Conservation (phyloP, 805 yeast species). For the Cyberlindnera misumaiensis region DNA sequence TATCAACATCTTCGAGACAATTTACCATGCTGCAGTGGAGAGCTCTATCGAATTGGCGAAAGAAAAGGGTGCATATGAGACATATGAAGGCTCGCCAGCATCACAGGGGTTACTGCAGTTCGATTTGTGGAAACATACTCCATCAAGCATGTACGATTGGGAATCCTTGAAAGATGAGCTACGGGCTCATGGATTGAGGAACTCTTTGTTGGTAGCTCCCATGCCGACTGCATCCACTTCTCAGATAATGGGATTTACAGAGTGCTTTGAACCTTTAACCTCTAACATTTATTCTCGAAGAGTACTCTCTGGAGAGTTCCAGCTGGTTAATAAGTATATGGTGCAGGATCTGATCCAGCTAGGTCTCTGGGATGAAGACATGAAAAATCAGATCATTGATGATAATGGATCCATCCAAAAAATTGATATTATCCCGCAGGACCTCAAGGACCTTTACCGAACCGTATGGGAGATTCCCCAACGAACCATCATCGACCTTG, state of each 20-base stretch:
- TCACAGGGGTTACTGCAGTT: constrained; percentile 78
- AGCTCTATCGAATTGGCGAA: constrained; percentile 75
- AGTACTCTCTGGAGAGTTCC: constrained; percentile 90
- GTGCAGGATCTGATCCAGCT: constrained; percentile 73
- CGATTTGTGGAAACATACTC: constrained; percentile 80
- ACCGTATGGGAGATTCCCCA: constrained; percentile 89
- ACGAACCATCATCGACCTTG: constrained; percentile 61
- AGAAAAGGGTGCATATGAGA: constrained; percentile 60
- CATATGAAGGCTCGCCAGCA: constrained; percentile 85
- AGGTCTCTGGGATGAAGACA: constrained; percentile 74
- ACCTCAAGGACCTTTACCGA: constrained; percentile 64
- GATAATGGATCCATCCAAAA: constrained; percentile 83
- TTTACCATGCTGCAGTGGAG: constrained; percentile 89
- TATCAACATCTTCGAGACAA: constrained; percentile 84
- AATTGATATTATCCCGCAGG: constrained; percentile 66
- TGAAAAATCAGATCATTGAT: constrained; percentile 71
- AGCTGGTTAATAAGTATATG: constrained; percentile 83
- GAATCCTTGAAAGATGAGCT: constrained; percentile 55
- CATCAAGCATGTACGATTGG: constrained; percentile 85
- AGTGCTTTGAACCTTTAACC: constrained; percentile 94
- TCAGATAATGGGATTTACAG: constrained; percentile 88
- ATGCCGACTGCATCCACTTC: constrained; percentile 99
- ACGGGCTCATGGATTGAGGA: constrained; percentile 64
- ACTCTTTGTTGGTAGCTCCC: constrained; percentile 85
- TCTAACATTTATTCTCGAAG: constrained; percentile 91